Evolutionary conservation across 805 yeast species (phyloP).

Genomic region (Starmerella stigmatis): DNA sequence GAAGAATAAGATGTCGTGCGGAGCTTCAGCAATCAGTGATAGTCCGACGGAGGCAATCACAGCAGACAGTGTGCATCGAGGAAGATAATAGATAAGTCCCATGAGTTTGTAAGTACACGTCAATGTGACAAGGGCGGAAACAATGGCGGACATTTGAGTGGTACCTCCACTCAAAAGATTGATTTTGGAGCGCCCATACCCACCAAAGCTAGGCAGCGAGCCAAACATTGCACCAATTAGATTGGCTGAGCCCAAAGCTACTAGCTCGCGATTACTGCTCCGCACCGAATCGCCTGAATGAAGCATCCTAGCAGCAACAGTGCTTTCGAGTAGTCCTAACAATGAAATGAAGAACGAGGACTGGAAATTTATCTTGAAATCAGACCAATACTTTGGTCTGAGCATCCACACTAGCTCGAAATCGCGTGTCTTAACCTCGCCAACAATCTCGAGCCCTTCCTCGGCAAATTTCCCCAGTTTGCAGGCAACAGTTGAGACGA

Average conservation of each 20-base stretch:
- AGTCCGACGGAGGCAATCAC: conserved; percentile 71
- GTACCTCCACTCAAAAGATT: conserved; percentile 81
- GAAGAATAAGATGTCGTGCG: conserved; percentile 65
- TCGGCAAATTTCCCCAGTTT: conserved; percentile 28
- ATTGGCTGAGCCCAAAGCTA: conserved; percentile 76
- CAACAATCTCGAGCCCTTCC: conserved; percentile 56
- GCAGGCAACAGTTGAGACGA: conserved; percentile 47
- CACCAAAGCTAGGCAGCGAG: conserved; percentile 87
- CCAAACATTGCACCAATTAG: conserved; percentile 45
- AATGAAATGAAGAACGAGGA: conserved; percentile 70
- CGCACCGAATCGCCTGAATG: conserved; percentile 52
- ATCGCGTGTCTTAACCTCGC: conserved; percentile 46
- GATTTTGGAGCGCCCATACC: conserved; percentile 85
- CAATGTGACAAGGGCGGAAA: conserved; percentile 68
- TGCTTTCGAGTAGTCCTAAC: conserved; percentile 84
- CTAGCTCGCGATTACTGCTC: conserved; percentile 78
- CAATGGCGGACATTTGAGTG: conserved; percentile 72
- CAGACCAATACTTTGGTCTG: conserved; percentile 33
- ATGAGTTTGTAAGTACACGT: conserved; percentile 52
- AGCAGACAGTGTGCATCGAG: conserved; percentile 68
- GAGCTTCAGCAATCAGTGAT: conserved; percentile 72
- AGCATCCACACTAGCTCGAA: conserved; percentile 53
- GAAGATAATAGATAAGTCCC: conserved; percentile 58
- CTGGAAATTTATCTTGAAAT: conserved; percentile 48
- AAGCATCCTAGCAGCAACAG: conserved; percentile 82